Percentiles rank a stretch among this genome's conserved stretches.
Evolutionary conservation across 2,329 filamentous ascomycete genomes (phyloP).

Genomic region (Curvularia hawaiiensis): DNA sequence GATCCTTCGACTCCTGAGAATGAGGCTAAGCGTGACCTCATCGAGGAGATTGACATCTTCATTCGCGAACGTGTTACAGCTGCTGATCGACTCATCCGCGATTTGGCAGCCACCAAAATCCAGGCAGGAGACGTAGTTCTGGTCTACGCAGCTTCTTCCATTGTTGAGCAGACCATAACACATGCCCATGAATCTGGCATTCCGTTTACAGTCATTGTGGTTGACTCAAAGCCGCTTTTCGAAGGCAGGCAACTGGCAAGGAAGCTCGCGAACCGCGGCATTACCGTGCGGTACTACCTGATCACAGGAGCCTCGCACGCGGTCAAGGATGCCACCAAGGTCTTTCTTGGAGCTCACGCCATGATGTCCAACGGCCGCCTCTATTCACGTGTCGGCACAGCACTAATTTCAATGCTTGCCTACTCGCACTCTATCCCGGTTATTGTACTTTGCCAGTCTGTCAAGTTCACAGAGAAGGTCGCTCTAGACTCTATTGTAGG

Average conservation of each 20-base stretch:
- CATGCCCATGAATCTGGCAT: constrained; percentile 72
- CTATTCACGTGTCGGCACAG: constrained; percentile 86
- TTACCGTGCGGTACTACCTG: constrained; percentile 81
- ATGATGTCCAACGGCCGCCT: constrained; percentile 95
- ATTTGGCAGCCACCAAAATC: constrained; percentile 76
- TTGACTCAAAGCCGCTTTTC: constrained; percentile 76
- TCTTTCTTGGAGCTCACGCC: constrained; percentile 83
- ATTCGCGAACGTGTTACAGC: constrained; percentile 88
- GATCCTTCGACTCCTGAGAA: constrained; percentile 84
- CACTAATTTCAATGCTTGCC: constrained; percentile 83
- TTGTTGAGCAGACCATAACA: constrained; percentile 83
- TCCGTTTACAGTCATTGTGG: constrained; percentile 80
- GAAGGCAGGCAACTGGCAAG: constrained; percentile 75
- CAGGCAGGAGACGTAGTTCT: constrained; percentile 80
- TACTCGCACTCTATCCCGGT: constrained; percentile 77
- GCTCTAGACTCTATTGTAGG: constrained; percentile 90
- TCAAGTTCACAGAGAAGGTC: constrained; percentile 92
- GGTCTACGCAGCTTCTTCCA: constrained; percentile 83
- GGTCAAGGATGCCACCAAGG: constrained; percentile 71
- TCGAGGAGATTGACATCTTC: constrained; percentile 83
- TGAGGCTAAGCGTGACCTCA: constrained; percentile 79
- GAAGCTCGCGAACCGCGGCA: constrained; percentile 69
- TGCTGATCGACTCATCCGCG: constrained; percentile 83
- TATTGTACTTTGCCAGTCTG: constrained; percentile 87
- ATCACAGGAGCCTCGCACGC: constrained; percentile 78